Evolutionary conservation across 768 basidiomycete species (phyloP).

Genomic region (Exidia glandulosa): DNA sequence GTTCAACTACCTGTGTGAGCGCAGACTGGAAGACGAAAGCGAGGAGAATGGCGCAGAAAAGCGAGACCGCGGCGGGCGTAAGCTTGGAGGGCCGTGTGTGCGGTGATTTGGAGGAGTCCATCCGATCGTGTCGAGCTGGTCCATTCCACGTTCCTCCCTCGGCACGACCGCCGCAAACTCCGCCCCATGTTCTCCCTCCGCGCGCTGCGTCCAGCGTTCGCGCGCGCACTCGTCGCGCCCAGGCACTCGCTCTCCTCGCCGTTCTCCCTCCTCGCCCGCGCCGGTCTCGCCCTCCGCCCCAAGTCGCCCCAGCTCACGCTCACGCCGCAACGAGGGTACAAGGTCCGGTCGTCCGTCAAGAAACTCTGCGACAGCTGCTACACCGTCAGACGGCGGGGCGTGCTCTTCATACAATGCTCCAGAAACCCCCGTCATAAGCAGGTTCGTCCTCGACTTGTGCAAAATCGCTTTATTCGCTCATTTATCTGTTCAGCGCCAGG

Average conservation of each 20-base stretch:
- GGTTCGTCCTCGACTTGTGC: conserved; percentile 32
- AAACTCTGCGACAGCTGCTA: conserved; percentile 90
- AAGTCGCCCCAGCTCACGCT: not conserved
- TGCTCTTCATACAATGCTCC: conserved; percentile 84
- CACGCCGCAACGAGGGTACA: conserved; percentile 50
- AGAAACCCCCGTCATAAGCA: conserved; percentile 98
- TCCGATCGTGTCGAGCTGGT: not conserved
- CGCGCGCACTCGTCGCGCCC: not conserved
- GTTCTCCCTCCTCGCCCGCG: not conserved
- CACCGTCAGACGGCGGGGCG: conserved; percentile 79
- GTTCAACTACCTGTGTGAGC: conserved; percentile 51
- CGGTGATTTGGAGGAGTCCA: not conserved
- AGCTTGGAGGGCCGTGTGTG: not conserved
- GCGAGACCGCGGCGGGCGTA: conserved; percentile 24
- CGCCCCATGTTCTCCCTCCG: not conserved
- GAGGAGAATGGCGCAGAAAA: conserved; percentile 51
- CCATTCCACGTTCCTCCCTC: not conserved
- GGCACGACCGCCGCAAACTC: no score
- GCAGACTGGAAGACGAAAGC: conserved; percentile 73
- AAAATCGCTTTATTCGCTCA: not conserved
- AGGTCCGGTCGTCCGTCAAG: conserved; percentile 92
- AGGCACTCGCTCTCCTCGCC: not conserved
- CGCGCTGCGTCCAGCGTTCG: not conserved
- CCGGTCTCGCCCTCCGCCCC: not conserved
- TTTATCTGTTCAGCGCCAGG: conserved; percentile 45